Percentiles rank a stretch among this genome's conserved stretches.
phyloP scores from a whole-genome alignment of 495 filamentous ascomycete genomes.

The Hypoxylon crocopeplum region DNA sequence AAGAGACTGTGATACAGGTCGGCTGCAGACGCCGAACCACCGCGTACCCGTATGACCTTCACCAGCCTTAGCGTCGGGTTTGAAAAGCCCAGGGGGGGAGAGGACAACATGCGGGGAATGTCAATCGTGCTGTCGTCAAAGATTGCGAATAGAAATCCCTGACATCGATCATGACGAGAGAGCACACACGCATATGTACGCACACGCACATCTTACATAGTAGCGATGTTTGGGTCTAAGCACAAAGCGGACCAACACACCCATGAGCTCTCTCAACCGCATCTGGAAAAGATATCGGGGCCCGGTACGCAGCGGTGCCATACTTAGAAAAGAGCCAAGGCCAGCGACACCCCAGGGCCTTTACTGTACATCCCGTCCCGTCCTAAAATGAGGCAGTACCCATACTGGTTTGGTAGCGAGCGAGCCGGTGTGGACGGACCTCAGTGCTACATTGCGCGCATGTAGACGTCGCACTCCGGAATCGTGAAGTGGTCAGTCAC shows the following conservation, averaged over 20 bases:
- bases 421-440: conserved; percentile 25
- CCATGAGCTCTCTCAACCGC: conserved; percentile 10
- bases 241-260: conserved; percentile 15
- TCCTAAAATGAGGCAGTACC: conserved; percentile 9
- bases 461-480: conserved; percentile 23
- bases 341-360: conserved; percentile 19
- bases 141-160: conserved; percentile 15
- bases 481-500: conserved; percentile 16
- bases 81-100: not conserved
- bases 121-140: conserved; percentile 8
- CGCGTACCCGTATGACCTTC: conserved; percentile 10
- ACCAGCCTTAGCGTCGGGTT: conserved; percentile 23
- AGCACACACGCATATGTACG: conserved; percentile 2
- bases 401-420: conserved; percentile 22
- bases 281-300: conserved; percentile 21
- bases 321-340: conserved; percentile 16
- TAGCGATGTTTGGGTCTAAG: not conserved
- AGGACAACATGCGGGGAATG: conserved; percentile 14
- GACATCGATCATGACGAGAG: conserved; percentile 10
- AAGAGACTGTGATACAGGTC: conserved; percentile 12
- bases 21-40: conserved; percentile 17
- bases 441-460: conserved; percentile 16
- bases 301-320: conserved; percentile 19
- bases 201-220: not conserved
- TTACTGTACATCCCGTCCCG: conserved; percentile 19